Base-by-base conservation (phyloP, 228 moss, liverwort and hornwort genomes). In the Sphagnum fallax region DNA sequence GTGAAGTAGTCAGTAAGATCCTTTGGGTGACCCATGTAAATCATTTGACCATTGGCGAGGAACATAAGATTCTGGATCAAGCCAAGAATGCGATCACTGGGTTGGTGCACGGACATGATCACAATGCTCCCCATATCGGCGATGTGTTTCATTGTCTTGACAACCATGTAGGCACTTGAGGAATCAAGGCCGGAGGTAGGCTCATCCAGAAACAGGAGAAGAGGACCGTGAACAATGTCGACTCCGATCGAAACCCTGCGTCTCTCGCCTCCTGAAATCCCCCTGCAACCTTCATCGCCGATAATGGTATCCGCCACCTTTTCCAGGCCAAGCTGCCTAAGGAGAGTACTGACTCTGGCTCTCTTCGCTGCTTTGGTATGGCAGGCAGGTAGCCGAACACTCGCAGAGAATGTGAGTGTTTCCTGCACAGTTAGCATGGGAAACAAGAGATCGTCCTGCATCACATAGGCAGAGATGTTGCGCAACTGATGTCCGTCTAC, bases 401-500 rank as follows among this genome's bases (percentile, higher is more conserved):
- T 76, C 9, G 87, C 94, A 49, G 92, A 88, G 63, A 95, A 95
- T 71, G 81, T 81, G 11, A 90, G 72, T 6, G 94, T 95, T 80
- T 95, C 94, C 79, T 85, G 88, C 70, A 95, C 94, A 65, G 92
- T 92, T 52, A 95, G 78, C 90, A 95, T 90, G 59, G 92, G 90
- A 72, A 90, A 90, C 57, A 95, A 74, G 66, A 92, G 75, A 80
- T 95, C 92, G 47, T 90, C 95, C 75, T 91, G 94, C 91, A 90
- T 90, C 10, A 95, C 94, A 15, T 94, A 94, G 1, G 91, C 91
- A 14, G 91, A 94, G 75, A 92, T 88, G 69, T 86, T 85, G 5
- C 87, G 82, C 58, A 92, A 75, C 62, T 91, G 59, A 8, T 84
- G 75, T 7, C 80, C 75, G 80, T 86, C 84, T 50, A 94, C 88